Evolutionary conservation across 306 rosid species (phyloP), one percentile per base, ranked within the genome.

Genomic region (Lagenaria siceraria): DNA sequence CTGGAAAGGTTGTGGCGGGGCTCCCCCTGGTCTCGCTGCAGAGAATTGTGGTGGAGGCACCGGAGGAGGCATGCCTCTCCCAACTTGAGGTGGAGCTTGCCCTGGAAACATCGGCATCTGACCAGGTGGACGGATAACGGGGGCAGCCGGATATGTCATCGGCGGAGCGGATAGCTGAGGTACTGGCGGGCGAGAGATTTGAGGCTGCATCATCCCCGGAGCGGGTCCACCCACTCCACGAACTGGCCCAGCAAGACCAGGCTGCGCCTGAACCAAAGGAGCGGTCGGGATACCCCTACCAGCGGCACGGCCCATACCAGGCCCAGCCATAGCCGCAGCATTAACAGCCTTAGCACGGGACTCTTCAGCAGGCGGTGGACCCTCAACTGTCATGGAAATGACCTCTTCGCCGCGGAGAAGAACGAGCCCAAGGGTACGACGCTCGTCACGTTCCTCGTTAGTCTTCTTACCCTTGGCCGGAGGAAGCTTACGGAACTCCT

Each of bases 201-300:
- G 97, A 1, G 99, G 98, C 86, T 92, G 99, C 99, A 96, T 96
- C 98, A 96, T 96, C 8, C 96, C 97, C 0, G 98, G 99, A 21
- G 99, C 96, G 0, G 99, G 98, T 0, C 99, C 98, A 10, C 99
- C 99, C 0, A 92, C 96, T 3, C 99, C 98, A 0, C 99, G 96
- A 22, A 92, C 97, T 0, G 99, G 99, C 5, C 99, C 99, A 4
- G 97, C 83, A 5, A 96, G 93, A 0, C 98, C 97, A 0, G 99
- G 99, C 83, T 92, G 98, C 1, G 99, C 99, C 76, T 92, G 99
- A 27, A 92, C 76, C 1, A 89, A 78, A 0, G 97, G 96, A 0
- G 97, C 96, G 0, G 96, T 84, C 0, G 93, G 93, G 38, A 96
- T 84, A 0, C 98, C 99, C n/a, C 99, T 74, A 0, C 98, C 99